Conservation (phyloP, 345 rosid species). For the Hypericum perforatum region DNA sequence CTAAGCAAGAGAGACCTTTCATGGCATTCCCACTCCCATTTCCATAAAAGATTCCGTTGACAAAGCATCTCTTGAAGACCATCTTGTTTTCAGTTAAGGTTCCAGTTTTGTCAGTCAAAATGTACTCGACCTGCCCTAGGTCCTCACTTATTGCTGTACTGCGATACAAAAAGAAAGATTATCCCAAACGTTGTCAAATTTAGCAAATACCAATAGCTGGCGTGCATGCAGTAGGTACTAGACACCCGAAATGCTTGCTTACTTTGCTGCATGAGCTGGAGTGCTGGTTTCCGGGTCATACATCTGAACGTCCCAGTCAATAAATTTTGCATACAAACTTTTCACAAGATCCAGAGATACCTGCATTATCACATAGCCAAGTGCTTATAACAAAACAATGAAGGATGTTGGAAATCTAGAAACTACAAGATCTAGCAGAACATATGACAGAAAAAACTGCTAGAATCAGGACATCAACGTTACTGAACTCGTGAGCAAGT, state of each 20-base stretch:
- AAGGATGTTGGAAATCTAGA: too few species aligned
- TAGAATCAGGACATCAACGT: too few species aligned
- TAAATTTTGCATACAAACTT: conserved; percentile 88
- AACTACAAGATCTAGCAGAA: too few species aligned
- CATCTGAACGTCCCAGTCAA: conserved; percentile 88
- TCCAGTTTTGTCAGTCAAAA: conserved; percentile 97
- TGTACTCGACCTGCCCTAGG: conserved; percentile 98
- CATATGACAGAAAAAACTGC: too few species aligned
- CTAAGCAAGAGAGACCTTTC: conserved; percentile 49
- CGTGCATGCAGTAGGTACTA: too few species aligned
- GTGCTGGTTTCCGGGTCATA: conserved; percentile 72
- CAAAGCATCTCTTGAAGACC: conserved; percentile 95
- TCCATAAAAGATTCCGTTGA: conserved; percentile 73
- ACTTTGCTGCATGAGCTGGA: conserved; percentile 87
- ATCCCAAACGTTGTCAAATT: too few species aligned
- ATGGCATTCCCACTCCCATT: conserved; percentile 83
- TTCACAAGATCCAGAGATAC: conserved; percentile 94
- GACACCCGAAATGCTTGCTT: conserved; percentile 19
- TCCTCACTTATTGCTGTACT: conserved; percentile 99
- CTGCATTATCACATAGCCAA: conserved; percentile 27
- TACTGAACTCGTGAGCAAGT: too few species aligned
- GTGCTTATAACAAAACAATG: neutral
- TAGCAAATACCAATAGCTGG: too few species aligned
- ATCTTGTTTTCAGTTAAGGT: conserved; percentile 92
- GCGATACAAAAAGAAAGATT: conserved; percentile 42